Percentiles rank a stretch among this genome's conserved stretches.
Evolutionary conservation across 768 basidiomycete genomes (phyloP).

Genomic region (Leccinellum luteum): DNA sequence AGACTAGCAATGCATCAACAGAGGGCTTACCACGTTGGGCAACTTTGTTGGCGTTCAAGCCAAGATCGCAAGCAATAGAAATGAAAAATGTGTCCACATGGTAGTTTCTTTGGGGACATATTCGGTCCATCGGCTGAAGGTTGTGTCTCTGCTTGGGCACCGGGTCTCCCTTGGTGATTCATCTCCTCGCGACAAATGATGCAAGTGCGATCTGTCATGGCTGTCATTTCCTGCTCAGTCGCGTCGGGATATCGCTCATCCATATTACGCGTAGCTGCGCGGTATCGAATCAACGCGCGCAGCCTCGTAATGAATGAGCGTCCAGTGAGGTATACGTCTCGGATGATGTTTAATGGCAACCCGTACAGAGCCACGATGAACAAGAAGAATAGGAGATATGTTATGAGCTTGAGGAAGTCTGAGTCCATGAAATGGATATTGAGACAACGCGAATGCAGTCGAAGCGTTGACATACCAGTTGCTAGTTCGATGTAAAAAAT

Average conservation of each 20-base stretch:
- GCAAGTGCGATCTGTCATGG: conserved; percentile 87
- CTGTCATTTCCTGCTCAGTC: conserved; percentile 76
- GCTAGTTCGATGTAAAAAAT: conserved; percentile 90
- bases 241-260: conserved; percentile 93
- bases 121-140: conserved; percentile 68
- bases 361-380: conserved; percentile 95
- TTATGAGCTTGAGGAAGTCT: conserved; percentile 94
- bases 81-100: conserved; percentile 97
- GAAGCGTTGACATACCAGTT: conserved; percentile 59
- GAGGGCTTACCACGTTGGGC: conserved; percentile 86
- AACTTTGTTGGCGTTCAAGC: conserved; percentile 98
- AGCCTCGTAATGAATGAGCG: conserved; percentile 88
- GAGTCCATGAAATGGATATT: conserved; percentile 6
- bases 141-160: conserved; percentile 19
- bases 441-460: conserved; percentile 1
- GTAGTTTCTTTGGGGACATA: conserved; percentile 93
- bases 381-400: conserved; percentile 90
- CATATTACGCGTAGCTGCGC: conserved; percentile 94
- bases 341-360: conserved; percentile 92
- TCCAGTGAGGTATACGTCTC: conserved; percentile 95
- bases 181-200: conserved; percentile 99
- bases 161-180: conserved; percentile 41
- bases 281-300: conserved; percentile 87
- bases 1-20: conserved; percentile 1
- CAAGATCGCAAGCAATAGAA: conserved; percentile 96